Conservation (phyloP, 1,139 yeast species). For the Ogataea hybrid region DNA sequence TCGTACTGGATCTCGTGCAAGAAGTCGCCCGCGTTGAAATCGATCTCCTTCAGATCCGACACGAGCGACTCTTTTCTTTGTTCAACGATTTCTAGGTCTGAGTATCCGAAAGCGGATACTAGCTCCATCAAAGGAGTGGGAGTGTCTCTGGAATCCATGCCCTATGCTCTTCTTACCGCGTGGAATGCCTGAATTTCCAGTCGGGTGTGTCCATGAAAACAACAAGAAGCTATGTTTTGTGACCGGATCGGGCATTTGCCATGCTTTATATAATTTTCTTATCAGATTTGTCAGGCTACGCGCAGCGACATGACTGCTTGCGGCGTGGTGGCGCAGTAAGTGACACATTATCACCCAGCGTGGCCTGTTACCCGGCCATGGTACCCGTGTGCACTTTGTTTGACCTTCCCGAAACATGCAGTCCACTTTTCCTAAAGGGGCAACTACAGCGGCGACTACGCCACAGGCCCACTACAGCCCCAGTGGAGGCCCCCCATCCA, state of each 20-base stretch:
- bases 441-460: slow-evolving; percentile 3
- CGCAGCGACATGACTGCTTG: slow-evolving; percentile 3
- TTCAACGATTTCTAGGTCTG: slow-evolving; percentile 6
- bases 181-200: slow-evolving; percentile 3
- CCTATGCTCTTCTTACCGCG: slow-evolving; percentile 4
- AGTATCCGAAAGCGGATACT: slow-evolving; percentile 6
- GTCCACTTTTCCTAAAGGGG: slow-evolving; percentile 12
- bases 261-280: slow-evolving; percentile 9
- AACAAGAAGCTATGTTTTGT: slow-evolving; percentile 5
- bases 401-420: slow-evolving; percentile 10
- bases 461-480: slow-evolving; percentile 2
- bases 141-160: slow-evolving; percentile 11
- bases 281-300: slow-evolving; percentile 6
- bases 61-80: slow-evolving; percentile 10
- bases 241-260: slow-evolving; percentile 7
- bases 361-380: slow-evolving; percentile 6
- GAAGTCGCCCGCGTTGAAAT: slow-evolving; percentile 15
- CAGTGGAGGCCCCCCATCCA: background rate
- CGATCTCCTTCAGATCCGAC: slow-evolving; percentile 13
- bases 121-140: slow-evolving; percentile 11
- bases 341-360: slow-evolving; percentile 4
- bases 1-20: slow-evolving; percentile 16
- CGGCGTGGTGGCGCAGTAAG: slow-evolving; percentile 11
- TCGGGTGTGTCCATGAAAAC: slow-evolving; percentile 10
- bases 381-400: background rate